Base-by-base conservation (phyloP, 2,329 filamentous ascomycete species). In the Berkeleyomyces basicola region DNA sequence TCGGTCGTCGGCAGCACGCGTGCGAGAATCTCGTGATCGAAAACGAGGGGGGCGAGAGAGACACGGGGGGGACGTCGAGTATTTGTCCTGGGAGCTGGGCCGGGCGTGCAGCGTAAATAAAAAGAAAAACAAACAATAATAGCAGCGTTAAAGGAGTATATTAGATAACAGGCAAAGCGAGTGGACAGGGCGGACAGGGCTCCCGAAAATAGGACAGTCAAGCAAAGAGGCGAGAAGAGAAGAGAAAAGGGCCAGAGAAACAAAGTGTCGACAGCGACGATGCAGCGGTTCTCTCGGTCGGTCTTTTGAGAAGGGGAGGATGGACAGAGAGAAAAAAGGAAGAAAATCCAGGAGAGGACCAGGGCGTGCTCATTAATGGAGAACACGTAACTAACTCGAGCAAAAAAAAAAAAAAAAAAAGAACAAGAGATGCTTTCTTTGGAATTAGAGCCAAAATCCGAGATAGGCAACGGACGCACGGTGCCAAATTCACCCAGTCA, bases 61-160 rank as follows among this genome's bases (percentile, higher is more conserved):
- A 53, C 11, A 47, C 5, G 6, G 10, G n/a, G 46, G 40, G 37
- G 59, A 55, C 14, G 23, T 61, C n/a, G 11, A 36, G 40, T 33
- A 58, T 14, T 57, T 58, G 14, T 47, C 33, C 47, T 39, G 23
- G 36, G 37, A 55, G 43, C 51, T 58, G 62, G 47, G 61, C 43
- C 58, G 58, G 51, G 44, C 37, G 62, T 63, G 58, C 4, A 42
- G 31, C 43, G 61, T 39, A 60, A 60, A 59, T 60, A 49, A 46
- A 23, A 46, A 60, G 55, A 59, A 55, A 49, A 46, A 23, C n/a
- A 61, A 61, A 60, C 16, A 42, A 42, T 16, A 53, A 61, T 37
- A n/a, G 44, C 2, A 61, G 36, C 42, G 33, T 42, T 42, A 58
- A 55, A 55, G 33, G 51, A 55, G 33, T n/a, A 39, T 10, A 36